Percentiles rank a stretch among this genome's conserved stretches.
phyloP scores from a whole-genome alignment of 345 rosid species.

The Salix koriyanagi region DNA sequence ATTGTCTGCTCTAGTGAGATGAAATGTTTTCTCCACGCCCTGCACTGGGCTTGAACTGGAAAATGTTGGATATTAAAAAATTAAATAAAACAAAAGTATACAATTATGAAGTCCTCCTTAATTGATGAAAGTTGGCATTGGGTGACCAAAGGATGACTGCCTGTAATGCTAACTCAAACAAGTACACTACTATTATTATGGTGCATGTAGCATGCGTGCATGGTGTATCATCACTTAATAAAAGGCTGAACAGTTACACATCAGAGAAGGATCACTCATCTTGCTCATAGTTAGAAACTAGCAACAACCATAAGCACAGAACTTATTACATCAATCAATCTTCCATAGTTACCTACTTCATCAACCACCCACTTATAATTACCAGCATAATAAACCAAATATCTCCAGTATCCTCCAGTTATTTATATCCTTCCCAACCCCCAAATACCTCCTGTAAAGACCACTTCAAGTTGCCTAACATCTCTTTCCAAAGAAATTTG shows the following conservation, averaged over 20 bases:
- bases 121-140: neutral
- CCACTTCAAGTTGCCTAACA: neutral
- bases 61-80: conserved; percentile 17
- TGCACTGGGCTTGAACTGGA: conserved; percentile 72
- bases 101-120: neutral
- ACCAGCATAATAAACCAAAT: neutral
- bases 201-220: neutral
- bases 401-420: neutral
- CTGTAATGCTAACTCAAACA: neutral
- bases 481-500: neutral
- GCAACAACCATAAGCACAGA: neutral
- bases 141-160: neutral
- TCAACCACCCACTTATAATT: neutral
- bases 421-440: neutral
- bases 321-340: neutral
- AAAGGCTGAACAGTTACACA: neutral
- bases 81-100: conserved; percentile 9
- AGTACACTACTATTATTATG: neutral
- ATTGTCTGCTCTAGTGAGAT: conserved; percentile 62
- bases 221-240: neutral
- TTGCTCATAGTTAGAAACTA: neutral
- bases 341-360: neutral
- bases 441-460: neutral
- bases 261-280: neutral
- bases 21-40: conserved; percentile 66